These are phyloP conservation scores for Yamadazyma endophytica DNA, from an alignment of 805 yeast species.

Conservation along the genomic window DNA sequence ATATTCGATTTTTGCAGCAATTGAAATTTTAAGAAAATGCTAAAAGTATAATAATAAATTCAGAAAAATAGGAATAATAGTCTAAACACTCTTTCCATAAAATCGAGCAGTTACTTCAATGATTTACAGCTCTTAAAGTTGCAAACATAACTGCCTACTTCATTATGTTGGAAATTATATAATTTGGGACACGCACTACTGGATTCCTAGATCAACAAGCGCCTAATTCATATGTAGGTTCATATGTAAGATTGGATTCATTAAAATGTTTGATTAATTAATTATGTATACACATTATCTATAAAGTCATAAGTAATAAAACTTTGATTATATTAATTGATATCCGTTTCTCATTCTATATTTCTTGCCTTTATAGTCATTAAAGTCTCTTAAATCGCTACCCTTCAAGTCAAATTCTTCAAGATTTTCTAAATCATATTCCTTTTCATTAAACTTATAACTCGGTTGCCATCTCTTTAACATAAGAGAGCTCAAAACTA, in stretches of 20 bases:
- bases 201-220: no score
- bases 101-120: no score
- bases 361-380: slow-evolving; percentile 7
- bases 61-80: no score
- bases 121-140: no score
- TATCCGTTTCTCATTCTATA: neutral
- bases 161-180: no score
- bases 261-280: neutral
- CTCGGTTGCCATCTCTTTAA: slow-evolving; percentile 60
- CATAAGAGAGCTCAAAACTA: slow-evolving; percentile 72
- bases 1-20: neutral
- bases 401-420: slow-evolving; percentile 21
- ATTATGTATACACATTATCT: neutral
- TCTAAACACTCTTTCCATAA: no score
- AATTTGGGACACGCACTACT: no score
- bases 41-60: neutral
- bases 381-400: slow-evolving; percentile 22
- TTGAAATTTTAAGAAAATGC: neutral
- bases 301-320: neutral
- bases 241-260: no score
- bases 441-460: slow-evolving; percentile 13
- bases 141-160: no score
- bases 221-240: no score
- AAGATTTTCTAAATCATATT: slow-evolving; percentile 18
- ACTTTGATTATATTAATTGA: no score